phyloP scores from a whole-genome alignment of 2,329 filamentous ascomycete species.

The Podosphaera xanthii region DNA sequence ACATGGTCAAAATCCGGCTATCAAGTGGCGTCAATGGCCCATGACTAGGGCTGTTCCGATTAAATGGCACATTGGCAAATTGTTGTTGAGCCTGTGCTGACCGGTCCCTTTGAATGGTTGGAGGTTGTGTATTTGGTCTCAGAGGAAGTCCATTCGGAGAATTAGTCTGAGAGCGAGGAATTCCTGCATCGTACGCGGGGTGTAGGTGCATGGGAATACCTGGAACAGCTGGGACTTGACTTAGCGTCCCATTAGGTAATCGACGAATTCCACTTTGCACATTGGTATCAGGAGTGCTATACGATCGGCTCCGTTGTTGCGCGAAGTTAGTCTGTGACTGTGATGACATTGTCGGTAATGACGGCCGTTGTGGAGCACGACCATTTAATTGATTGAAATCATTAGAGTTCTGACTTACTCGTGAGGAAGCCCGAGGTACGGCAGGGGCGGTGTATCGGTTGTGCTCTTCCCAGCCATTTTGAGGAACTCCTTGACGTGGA shows the following conservation, averaged over 20 bases:
- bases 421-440: conserved; percentile 57
- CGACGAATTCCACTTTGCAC: conserved; percentile 36
- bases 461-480: conserved; percentile 47
- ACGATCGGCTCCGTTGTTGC: conserved; percentile 62
- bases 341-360: conserved; percentile 47
- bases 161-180: conserved; percentile 60
- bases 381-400: conserved; percentile 38
- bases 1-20: conserved; percentile 23
- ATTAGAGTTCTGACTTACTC: conserved; percentile 43
- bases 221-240: conserved; percentile 43
- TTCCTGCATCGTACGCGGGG: conserved; percentile 32
- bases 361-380: conserved; percentile 52
- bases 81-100: conserved; percentile 18
- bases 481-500: conserved; percentile 48
- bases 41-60: conserved; percentile 11
- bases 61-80: conserved; percentile 16
- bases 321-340: conserved; percentile 23
- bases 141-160: conserved; percentile 51
- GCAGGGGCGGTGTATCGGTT: conserved; percentile 75
- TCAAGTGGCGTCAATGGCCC: conserved; percentile 15
- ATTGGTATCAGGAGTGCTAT: conserved; percentile 72
- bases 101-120: conserved; percentile 41
- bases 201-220: conserved; percentile 52
- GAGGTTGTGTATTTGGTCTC: conserved; percentile 47
- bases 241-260: conserved; percentile 27